Percentiles rank a stretch among this genome's conserved stretches.
phyloP scores from a whole-genome alignment of 2,329 filamentous ascomycete genomes.

The Fusarium pininemorale region DNA sequence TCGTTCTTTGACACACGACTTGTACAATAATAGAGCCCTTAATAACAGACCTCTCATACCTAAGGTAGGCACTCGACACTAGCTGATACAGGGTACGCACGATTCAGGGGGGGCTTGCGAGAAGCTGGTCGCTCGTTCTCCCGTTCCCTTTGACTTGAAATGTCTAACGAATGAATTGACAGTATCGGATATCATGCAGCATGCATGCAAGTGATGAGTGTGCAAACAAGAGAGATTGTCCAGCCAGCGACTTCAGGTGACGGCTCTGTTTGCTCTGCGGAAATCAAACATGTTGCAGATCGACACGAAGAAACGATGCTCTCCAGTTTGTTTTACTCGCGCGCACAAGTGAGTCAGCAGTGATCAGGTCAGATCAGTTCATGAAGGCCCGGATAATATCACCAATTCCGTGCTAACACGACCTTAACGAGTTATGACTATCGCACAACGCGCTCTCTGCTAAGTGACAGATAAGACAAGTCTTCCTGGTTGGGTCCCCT shows the following conservation, averaged over 20 bases:
- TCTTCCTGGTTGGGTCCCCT: background rate
- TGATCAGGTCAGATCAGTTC: background rate
- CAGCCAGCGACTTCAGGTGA: conserved; percentile 6
- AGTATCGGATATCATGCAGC: conserved; percentile 8
- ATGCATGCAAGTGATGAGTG: conserved; percentile 15
- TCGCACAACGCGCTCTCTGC: background rate
- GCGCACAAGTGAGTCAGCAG: background rate
- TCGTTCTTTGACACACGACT: background rate
- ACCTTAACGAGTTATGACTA: background rate
- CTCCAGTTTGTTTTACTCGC: background rate
- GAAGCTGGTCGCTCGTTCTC: background rate
- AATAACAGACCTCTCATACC: background rate
- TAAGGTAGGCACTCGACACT: background rate
- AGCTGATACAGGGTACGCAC: background rate
- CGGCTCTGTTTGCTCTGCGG: background rate
- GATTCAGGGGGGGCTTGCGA: background rate
- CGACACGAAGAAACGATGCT: background rate
- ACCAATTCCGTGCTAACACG: conserved; percentile 2
- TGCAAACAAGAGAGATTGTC: conserved; percentile 10
- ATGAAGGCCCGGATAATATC: background rate
- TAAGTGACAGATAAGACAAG: conserved; percentile 15
- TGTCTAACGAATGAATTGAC: background rate
- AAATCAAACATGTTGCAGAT: background rate
- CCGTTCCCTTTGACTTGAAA: background rate
- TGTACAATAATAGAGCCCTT: conserved; percentile 4